Conservation (phyloP, 2,329 filamentous ascomycete genomes). For the Bisporella sp. region DNA sequence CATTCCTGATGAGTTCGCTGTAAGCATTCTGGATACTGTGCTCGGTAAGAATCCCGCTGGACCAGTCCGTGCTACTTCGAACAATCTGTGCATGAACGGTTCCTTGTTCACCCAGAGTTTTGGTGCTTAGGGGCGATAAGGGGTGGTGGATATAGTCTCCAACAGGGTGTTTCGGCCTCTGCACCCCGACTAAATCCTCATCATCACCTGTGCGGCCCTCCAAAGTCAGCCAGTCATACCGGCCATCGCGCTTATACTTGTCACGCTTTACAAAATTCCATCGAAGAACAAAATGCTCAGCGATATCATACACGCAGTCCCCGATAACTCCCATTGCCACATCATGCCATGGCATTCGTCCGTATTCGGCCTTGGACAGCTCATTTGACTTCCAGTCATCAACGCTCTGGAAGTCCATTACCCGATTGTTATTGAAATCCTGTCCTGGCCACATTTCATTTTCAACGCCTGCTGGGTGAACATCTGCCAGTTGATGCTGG, state of each 20-base stretch:
- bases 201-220: constrained; percentile 69
- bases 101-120: constrained; percentile 56
- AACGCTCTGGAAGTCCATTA: constrained; percentile 92
- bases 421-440: constrained; percentile 95
- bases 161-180: constrained; percentile 81
- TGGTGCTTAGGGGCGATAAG: constrained; percentile 58
- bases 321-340: constrained; percentile 89
- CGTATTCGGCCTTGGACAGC: constrained; percentile 82
- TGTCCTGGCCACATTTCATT: constrained; percentile 91
- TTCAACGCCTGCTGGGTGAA: constrained; percentile 74
- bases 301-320: constrained; percentile 86
- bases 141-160: constrained; percentile 85
- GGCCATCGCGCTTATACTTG: constrained; percentile 86
- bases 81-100: constrained; percentile 78
- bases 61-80: constrained; percentile 91
- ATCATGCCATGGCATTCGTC: constrained; percentile 98
- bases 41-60: constrained; percentile 78
- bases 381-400: constrained; percentile 91
- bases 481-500: constrained; percentile 79
- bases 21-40: constrained; percentile 87
- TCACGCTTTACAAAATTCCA: constrained; percentile 98
- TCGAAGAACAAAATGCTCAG: constrained; percentile 86
- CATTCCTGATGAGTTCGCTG: constrained; percentile 74
- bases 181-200: constrained; percentile 82
- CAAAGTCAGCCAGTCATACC: constrained; percentile 79